Conservation (phyloP, 129 eudicot species). For the Pittosporum tobira region DNA sequence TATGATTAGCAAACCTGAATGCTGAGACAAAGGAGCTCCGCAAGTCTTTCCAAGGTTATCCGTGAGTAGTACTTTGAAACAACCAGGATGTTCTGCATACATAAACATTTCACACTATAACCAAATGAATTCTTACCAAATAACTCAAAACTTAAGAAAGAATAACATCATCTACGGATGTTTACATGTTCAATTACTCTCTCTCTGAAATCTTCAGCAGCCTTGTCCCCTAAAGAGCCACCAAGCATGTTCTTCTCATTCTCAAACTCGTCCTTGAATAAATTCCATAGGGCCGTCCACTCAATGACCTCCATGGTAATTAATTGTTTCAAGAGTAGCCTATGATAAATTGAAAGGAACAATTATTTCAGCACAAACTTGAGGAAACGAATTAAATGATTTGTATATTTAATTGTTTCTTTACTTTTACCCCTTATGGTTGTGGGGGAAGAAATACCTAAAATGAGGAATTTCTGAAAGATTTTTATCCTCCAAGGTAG, state of each 20-base stretch:
- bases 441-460: conserved; percentile 27
- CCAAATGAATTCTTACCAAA: neutral
- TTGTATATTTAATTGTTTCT: neutral
- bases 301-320: conserved; percentile 88
- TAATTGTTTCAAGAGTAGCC: conserved; percentile 66
- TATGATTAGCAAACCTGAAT: conserved; percentile 43
- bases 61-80: conserved; percentile 80
- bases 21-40: conserved; percentile 75
- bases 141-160: neutral
- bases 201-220: conserved; percentile 74
- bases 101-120: conserved; percentile 2
- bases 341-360: conserved; percentile 9
- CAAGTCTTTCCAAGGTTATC: conserved; percentile 73
- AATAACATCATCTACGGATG: neutral
- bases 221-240: conserved; percentile 83
- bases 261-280: conserved; percentile 75
- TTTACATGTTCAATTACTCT: conserved; percentile 91
- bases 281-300: conserved; percentile 78
- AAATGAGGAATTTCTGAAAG: conserved; percentile 82
- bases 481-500: conserved; percentile 87
- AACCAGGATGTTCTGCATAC: conserved; percentile 69
- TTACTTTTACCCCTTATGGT: neutral
- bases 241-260: conserved; percentile 79
- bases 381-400: neutral
- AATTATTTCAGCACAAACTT: neutral